Percentiles rank a stretch among this genome's conserved stretches.
phyloP scores from a whole-genome alignment of 2,329 filamentous ascomycete genomes.

The Verticillium albo-atrum region DNA sequence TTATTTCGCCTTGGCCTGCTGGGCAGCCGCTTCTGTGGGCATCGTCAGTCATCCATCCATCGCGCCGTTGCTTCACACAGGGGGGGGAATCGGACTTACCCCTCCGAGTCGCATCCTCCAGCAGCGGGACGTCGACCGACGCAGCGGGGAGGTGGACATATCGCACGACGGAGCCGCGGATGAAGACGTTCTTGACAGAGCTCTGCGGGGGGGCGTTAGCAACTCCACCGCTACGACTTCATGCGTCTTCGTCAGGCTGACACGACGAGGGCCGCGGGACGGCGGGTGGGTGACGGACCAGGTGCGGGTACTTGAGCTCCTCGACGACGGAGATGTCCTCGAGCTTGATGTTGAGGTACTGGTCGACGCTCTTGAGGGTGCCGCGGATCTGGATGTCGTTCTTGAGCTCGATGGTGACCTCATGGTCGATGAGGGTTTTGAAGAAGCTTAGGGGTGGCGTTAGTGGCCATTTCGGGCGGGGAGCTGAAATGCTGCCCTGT shows the following conservation, averaged over 20 bases:
- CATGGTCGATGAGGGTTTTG: conserved; percentile 95
- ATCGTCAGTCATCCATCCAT: conserved; percentile 4
- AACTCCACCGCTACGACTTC: too few species aligned
- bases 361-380: conserved; percentile 93
- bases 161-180: conserved; percentile 85
- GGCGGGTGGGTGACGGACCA: conserved; percentile 50
- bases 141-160: conserved; percentile 84
- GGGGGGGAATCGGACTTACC: conserved; percentile 53
- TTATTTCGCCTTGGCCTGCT: conserved; percentile 53
- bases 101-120: conserved; percentile 89
- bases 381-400: conserved; percentile 98
- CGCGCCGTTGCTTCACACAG: not conserved
- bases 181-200: conserved; percentile 93
- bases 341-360: conserved; percentile 98
- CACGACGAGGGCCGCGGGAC: too few species aligned
- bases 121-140: conserved; percentile 77
- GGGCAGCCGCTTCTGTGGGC: conserved; percentile 49
- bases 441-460: conserved; percentile 67
- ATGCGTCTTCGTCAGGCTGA: too few species aligned
- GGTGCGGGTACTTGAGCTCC: conserved; percentile 89
- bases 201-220: conserved; percentile 32
- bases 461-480: not conserved
- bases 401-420: conserved; percentile 98
- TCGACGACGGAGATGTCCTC: conserved; percentile 93
- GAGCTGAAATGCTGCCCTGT: not conserved